Evolutionary conservation across 2,329 filamentous ascomycete genomes (phyloP).

Genomic region (Fusarium sp.): DNA sequence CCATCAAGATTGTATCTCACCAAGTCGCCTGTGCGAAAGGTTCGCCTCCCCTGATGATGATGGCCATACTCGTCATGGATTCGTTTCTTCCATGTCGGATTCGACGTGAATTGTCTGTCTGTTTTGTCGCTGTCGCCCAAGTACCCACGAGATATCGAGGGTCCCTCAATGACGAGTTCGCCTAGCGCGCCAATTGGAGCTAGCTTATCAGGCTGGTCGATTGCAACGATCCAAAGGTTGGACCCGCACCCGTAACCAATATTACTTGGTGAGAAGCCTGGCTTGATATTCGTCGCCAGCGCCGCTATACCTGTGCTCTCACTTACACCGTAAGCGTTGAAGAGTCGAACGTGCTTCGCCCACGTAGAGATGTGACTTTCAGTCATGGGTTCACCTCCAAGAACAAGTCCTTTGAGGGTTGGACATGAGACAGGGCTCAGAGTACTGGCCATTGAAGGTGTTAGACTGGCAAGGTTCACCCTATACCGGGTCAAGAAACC

Average conservation of each 20-base stretch:
- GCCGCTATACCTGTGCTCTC: conserved; percentile 10
- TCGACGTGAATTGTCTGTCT: not conserved
- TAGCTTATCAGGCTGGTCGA: conserved; percentile 2
- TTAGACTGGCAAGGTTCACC: not conserved
- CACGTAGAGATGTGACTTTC: conserved; percentile 3
- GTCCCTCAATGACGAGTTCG: conserved; percentile 5
- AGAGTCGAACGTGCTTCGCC: conserved; percentile 8
- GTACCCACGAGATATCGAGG: conserved; percentile 2
- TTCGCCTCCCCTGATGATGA: not conserved
- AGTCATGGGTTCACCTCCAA: conserved; percentile 9
- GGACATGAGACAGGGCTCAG: not conserved
- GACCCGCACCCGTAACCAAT: conserved; percentile 10
- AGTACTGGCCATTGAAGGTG: conserved; percentile 8
- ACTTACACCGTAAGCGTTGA: conserved; percentile 10
- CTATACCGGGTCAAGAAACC: not conserved
- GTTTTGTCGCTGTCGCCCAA: not conserved
- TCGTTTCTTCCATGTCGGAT: not conserved
- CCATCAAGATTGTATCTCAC: conserved; percentile 10
- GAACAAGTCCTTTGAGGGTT: not conserved
- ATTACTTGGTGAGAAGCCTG: not conserved
- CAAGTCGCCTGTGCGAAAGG: conserved; percentile 4
- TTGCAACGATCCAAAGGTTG: not conserved
- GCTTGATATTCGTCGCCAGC: not conserved
- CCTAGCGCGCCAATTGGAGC: conserved; percentile 6
- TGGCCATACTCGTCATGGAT: not conserved